Evolutionary conservation across 768 basidiomycete genomes (phyloP).

Genomic region (Hericium erinaceus): DNA sequence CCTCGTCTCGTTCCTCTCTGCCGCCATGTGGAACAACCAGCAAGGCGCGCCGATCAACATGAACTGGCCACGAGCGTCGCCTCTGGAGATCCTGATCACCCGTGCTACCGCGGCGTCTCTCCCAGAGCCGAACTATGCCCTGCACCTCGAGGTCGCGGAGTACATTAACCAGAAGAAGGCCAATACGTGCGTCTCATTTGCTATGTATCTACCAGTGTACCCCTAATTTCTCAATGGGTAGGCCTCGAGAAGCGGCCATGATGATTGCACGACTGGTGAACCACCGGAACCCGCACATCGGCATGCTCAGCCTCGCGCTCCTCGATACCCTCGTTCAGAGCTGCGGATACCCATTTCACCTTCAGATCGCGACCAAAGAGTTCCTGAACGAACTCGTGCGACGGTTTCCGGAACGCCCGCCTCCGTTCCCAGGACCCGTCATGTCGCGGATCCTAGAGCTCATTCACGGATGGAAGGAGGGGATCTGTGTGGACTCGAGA

Average conservation of each 20-base stretch:
- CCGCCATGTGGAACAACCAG: slow-evolving; percentile 11
- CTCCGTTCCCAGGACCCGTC: slow-evolving; percentile 87
- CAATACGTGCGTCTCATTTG: slow-evolving; percentile 59
- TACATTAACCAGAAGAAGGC: slow-evolving; percentile 93
- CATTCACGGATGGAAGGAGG: slow-evolving; percentile 91
- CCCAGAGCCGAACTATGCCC: slow-evolving; percentile 83
- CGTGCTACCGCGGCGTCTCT: slow-evolving; percentile 83
- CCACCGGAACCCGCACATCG: slow-evolving; percentile 87
- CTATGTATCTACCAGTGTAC: too few species aligned
- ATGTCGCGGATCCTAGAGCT: slow-evolving; percentile 92
- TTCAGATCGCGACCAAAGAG: slow-evolving; percentile 95
- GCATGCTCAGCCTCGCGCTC: slow-evolving; percentile 75
- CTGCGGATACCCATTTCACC: slow-evolving; percentile 95
- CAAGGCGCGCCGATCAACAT: neutral
- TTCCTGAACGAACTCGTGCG: slow-evolving; percentile 98
- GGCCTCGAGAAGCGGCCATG: slow-evolving; percentile 90
- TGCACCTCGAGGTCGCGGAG: slow-evolving; percentile 90
- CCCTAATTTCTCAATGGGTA: slow-evolving; percentile 18
- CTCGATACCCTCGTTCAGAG: slow-evolving; percentile 90
- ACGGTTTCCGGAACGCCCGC: slow-evolving; percentile 94
- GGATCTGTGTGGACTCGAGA: slow-evolving; percentile 78
- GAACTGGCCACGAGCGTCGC: slow-evolving; percentile 46
- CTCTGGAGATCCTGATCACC: slow-evolving; percentile 62
- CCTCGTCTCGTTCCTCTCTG: neutral
- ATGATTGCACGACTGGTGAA: slow-evolving; percentile 76